phyloP scores from a whole-genome alignment of 257 asterid species.

The Lithospermum erythrorhizon region DNA sequence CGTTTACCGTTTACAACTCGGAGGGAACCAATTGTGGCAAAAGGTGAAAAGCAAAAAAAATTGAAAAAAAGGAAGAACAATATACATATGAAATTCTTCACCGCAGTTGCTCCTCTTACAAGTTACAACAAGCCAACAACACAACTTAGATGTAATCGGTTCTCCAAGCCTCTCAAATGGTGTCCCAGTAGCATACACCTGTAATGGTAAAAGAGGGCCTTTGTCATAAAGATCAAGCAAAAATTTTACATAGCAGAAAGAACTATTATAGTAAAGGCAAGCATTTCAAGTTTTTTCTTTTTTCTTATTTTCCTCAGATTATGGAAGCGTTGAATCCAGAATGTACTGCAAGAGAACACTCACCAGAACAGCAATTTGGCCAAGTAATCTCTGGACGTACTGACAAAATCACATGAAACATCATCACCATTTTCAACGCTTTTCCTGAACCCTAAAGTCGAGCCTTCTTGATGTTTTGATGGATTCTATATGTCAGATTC shows the following conservation, averaged over 20 bases:
- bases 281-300: not conserved
- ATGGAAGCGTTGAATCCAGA: not conserved
- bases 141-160: slow-evolving; percentile 84
- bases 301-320: not conserved
- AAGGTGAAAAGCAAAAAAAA: slow-evolving; percentile 10
- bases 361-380: slow-evolving; percentile 97
- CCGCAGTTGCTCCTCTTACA: slow-evolving; percentile 26
- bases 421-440: slow-evolving; percentile 21
- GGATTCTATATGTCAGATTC: slow-evolving; percentile 53
- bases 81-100: slow-evolving; percentile 40
- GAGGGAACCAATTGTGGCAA: not conserved
- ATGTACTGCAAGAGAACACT: slow-evolving; percentile 11
- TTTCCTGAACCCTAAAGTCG: slow-evolving; percentile 25
- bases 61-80: slow-evolving; percentile 28
- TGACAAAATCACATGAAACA: slow-evolving; percentile 27
- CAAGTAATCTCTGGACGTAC: slow-evolving; percentile 82
- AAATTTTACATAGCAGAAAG: not conserved
- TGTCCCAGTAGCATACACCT: slow-evolving; percentile 99
- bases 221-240: slow-evolving; percentile 5
- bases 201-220: slow-evolving; percentile 11
- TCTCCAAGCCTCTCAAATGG: slow-evolving; percentile 94
- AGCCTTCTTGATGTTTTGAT: slow-evolving; percentile 20
- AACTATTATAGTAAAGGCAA: slow-evolving; percentile 3
- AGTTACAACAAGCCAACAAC: slow-evolving; percentile 78
- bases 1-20: not conserved